Evolutionary conservation across 2,329 filamentous ascomycete species (phyloP).

Genomic region (Diplodia corticola): DNA sequence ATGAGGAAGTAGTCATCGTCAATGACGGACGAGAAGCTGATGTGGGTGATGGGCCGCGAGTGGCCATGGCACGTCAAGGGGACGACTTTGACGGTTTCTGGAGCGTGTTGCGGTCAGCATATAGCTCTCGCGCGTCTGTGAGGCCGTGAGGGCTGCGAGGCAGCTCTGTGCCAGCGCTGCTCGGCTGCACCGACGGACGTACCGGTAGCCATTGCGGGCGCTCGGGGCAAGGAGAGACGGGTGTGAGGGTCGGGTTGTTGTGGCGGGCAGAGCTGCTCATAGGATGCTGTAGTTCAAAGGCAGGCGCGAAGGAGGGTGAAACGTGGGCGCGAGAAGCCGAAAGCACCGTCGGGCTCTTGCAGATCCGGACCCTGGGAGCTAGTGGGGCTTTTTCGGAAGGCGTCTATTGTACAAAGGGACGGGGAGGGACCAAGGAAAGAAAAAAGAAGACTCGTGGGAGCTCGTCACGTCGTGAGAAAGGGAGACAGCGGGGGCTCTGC

Average conservation of each 20-base stretch:
- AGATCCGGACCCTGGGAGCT: constrained; percentile 12
- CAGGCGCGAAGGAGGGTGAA: constrained; percentile 17
- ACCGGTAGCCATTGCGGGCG: constrained; percentile 17
- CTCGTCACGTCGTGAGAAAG: constrained; percentile 19
- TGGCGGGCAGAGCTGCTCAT: background rate
- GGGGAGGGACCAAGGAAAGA: background rate
- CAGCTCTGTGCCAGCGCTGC: background rate
- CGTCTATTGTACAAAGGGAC: background rate
- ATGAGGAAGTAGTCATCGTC: constrained; percentile 90
- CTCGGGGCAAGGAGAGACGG: background rate
- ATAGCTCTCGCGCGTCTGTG: background rate
- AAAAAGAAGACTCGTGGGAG: constrained; percentile 6
- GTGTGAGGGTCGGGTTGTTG: background rate
- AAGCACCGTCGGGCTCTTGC: constrained; percentile 20
- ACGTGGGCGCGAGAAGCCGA: constrained; percentile 13
- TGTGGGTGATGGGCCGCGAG: constrained; percentile 86
- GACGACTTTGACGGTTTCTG: constrained; percentile 63
- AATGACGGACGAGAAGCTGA: constrained; percentile 82
- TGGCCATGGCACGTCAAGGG: constrained; percentile 94
- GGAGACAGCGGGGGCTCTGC: background rate
- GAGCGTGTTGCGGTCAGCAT: constrained; percentile 3
- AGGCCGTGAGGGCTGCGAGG: background rate
- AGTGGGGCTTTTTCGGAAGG: background rate
- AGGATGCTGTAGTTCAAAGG: background rate
- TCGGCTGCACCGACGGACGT: background rate